Conservation (phyloP, 2,329 filamentous ascomycete species). For the Exutisphaerella laricina region DNA sequence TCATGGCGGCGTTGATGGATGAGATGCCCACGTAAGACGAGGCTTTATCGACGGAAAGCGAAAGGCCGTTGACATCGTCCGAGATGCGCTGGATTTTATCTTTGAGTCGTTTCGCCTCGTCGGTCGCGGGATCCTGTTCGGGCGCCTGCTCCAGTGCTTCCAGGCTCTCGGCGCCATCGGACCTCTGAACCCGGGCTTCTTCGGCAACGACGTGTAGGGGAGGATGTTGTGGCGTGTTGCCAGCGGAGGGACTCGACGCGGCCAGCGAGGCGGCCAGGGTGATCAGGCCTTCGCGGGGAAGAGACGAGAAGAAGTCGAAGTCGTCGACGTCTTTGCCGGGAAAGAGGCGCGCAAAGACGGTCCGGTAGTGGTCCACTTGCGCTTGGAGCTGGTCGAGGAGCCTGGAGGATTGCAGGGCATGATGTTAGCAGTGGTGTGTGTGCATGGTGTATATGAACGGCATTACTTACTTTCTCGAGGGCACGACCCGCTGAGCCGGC, state of each 20-base stretch:
- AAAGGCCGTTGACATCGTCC: constrained; percentile 32
- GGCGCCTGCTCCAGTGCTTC: constrained; percentile 66
- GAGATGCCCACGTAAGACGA: constrained; percentile 32
- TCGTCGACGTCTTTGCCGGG: constrained; percentile 39
- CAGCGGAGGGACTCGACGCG: constrained; percentile 34
- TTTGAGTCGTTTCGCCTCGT: constrained; percentile 50
- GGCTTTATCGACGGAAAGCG: constrained; percentile 27
- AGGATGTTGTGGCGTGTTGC: constrained; percentile 9
- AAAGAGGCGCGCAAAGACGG: constrained; percentile 40
- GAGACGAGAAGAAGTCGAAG: constrained; percentile 33
- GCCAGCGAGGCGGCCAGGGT: constrained; percentile 41
- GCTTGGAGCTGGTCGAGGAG: constrained; percentile 50
- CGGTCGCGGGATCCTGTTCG: constrained; percentile 58
- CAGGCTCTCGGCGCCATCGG: constrained; percentile 49
- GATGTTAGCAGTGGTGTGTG: too few relatives aligned
- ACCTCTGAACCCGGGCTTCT: constrained; percentile 32
- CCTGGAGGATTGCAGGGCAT: too few relatives aligned
- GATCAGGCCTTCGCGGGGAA: constrained; percentile 43
- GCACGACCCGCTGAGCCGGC: constrained; percentile 68
- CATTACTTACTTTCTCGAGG: constrained; percentile 65
- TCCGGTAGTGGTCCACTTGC: constrained; percentile 44
- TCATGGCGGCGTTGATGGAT: constrained; percentile 31
- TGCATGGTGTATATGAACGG: too few relatives aligned
- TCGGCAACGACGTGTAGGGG: not conserved
- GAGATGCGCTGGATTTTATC: constrained; percentile 39